Conservation (phyloP, 2,329 filamentous ascomycete genomes). For the Chalaropsis ovoidea region DNA sequence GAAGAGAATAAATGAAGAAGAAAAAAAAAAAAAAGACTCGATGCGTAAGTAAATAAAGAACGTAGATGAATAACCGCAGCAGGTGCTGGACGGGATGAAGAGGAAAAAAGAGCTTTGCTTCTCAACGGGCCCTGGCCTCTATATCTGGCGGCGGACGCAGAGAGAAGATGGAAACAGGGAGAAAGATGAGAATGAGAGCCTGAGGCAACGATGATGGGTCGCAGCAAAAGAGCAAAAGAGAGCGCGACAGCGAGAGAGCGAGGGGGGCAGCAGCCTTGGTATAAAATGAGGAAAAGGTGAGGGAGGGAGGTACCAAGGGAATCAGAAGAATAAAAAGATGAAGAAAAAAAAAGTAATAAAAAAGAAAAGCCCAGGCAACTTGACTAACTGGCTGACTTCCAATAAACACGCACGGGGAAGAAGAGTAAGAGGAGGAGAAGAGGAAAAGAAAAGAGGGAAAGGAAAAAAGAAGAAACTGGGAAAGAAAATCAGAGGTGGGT, state of each 20-base stretch:
- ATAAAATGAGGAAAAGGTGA: slow-evolving; percentile 2
- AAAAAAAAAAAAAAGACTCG: neutral
- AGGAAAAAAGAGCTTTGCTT: neutral
- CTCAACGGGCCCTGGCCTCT: neutral
- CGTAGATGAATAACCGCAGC: neutral
- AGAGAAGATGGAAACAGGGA: neutral
- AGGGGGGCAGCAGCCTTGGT: neutral
- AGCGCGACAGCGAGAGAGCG: neutral
- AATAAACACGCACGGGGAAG: slow-evolving; percentile 4
- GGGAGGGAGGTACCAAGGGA: neutral
- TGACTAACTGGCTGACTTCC: slow-evolving; percentile 4
- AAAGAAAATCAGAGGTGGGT: slow-evolving; percentile 28
- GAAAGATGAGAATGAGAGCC: neutral
- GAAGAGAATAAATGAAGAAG: neutral
- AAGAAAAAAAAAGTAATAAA: neutral
- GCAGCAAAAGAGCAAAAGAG: neutral
- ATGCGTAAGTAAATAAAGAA: slow-evolving; percentile 10
- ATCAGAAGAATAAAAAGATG: neutral
- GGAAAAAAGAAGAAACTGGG: slow-evolving; percentile 28
- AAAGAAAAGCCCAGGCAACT: slow-evolving; percentile 5
- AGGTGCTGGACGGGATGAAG: neutral
- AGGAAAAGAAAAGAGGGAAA: slow-evolving; percentile 19
- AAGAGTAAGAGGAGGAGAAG: slow-evolving; percentile 18
- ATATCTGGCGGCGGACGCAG: neutral
- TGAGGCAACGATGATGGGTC: neutral